Base-by-base conservation (phyloP, 192 early-diverging fungal genomes). In the Rhizoclosmatium sp. region DNA sequence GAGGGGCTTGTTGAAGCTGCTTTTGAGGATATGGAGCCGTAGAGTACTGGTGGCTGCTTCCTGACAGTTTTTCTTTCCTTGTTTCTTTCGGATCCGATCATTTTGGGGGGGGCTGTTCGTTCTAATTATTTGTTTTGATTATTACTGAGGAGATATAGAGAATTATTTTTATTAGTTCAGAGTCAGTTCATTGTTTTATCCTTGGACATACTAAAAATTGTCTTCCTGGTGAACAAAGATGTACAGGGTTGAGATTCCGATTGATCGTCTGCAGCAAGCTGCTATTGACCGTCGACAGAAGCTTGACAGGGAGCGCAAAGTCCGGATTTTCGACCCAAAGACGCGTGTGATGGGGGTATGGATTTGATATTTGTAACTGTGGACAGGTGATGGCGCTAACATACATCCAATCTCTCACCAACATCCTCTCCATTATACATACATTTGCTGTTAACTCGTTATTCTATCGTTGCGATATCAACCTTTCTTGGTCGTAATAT, bases 311-410 rank as follows among this genome's bases (percentile, higher is more conserved):
- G 89, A 90, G 41, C 73, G 89, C n/a, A 90, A 88, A 74, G 47
- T 85, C 71, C 71, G 88, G 3, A 86, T 90, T 65, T 90, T 90
- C 72, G 84, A 90, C 44, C 85, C 89, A n/a, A 90, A 90, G 79
- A 78, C 85, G 42, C 64, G 89, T 41, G 74, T 84, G 5, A 75
- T 90, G 12, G 89, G 89, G 58, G 87, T 90, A 75, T n/a, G 82
- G 40, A 31, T 1, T 75, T 21, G 39, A 7, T 10, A 19, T 16
- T 12, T 7, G 16, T 12, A 54, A 54, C 51, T 16, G 5, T 54
- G 31, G 31, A 31, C 31, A 31, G 31, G 31, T 31, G 31, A 31
- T 31, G 31, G 31, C 31, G 31, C 31, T 31, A 31, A 31, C 31
- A 31, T 31, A 31, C 31, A 31, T 31, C 31, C 31, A 31, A 31